Conservation (phyloP, 1,284 basidiomycete species). For the Phenoliferia sp. region DNA sequence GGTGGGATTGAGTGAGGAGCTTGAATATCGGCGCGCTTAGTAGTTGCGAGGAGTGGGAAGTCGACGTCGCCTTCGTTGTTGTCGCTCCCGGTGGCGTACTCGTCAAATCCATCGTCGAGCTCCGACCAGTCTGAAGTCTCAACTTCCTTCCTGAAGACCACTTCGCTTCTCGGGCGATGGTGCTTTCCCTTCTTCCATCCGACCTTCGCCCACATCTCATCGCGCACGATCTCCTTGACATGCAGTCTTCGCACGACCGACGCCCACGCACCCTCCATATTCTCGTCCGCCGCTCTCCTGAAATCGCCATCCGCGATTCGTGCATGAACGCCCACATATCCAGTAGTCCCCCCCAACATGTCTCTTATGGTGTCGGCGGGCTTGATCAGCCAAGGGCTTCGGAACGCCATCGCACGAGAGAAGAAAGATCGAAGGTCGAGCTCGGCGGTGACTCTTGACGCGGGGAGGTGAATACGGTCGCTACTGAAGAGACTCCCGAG, state of each 20-base stretch:
- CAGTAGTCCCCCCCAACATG: constrained; percentile 47
- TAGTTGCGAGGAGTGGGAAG: background rate
- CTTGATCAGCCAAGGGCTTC: constrained; percentile 31
- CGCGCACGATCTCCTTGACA: background rate
- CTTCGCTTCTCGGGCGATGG: background rate
- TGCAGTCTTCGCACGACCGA: constrained; percentile 4
- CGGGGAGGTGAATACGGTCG: constrained; percentile 4
- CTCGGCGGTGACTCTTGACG: background rate
- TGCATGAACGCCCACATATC: constrained; percentile 60
- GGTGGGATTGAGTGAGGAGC: constrained; percentile 14
- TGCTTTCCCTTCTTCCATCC: background rate
- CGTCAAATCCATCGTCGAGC: constrained; percentile 18
- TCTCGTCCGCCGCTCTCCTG: constrained; percentile 43
- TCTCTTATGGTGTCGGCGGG: constrained; percentile 33
- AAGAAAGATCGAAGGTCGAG: background rate
- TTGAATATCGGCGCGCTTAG: background rate
- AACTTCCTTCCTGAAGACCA: constrained; percentile 9
- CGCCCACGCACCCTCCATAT: constrained; percentile 30
- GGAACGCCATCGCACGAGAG: constrained; percentile 32
- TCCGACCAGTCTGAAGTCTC: constrained; percentile 23
- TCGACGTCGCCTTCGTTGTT: background rate
- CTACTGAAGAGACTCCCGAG: constrained; percentile 23
- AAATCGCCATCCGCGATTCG: constrained; percentile 64
- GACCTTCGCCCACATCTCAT: background rate
- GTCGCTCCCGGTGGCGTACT: background rate